Evolutionary conservation across 1,139 yeast species (phyloP), one percentile per base, ranked within the genome.

Genomic region (Suhomyces maxii): DNA sequence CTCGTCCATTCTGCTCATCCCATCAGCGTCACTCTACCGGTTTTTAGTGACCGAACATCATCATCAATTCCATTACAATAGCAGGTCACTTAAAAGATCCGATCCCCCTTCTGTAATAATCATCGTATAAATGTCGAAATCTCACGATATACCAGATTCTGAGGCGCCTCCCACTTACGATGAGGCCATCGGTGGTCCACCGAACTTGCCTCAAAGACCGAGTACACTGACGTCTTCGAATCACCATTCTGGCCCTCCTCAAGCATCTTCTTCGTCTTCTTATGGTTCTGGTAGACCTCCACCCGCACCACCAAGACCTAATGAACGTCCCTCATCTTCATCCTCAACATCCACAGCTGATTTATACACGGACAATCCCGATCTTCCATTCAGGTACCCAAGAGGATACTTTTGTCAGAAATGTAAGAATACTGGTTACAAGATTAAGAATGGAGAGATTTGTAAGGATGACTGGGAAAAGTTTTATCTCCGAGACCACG

Each of bases 321-420:
- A 26, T 32, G 7, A 34, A 36, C 12, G 41, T 44, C 6, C 43
- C 36, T 30, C 40, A 2, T 26, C 41, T 8, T 28, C 44, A 8
- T 36, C 40, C 7, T 34, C 40, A 3, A 26, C 45, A 9, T 39
- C 43, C 18, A 36, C 40, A 8, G 35, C 39, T 7, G 43, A 42
- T 28, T 47, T 52, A 13, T 59, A 59, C 50, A 50, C 56, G 11
- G 52, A 50, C 41, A 63, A 60, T 48, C 35, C 53, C 7, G 12
- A 58, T 12, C 68, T 86, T 4, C 95, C 95, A 0, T 87, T 89
- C 77, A 42, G 52, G 34, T 75, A 57, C 50, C 74, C 78, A 3
- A 56, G 60, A 18, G 73, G 76, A 2, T 54, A 58, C 44, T 58
- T 62, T 44, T 75, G 80, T 52, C 54, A 57, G 10, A 71, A 71